Evolutionary conservation across 2,329 filamentous ascomycete genomes (phyloP).

Genomic region (Lithohypha guttulata): DNA sequence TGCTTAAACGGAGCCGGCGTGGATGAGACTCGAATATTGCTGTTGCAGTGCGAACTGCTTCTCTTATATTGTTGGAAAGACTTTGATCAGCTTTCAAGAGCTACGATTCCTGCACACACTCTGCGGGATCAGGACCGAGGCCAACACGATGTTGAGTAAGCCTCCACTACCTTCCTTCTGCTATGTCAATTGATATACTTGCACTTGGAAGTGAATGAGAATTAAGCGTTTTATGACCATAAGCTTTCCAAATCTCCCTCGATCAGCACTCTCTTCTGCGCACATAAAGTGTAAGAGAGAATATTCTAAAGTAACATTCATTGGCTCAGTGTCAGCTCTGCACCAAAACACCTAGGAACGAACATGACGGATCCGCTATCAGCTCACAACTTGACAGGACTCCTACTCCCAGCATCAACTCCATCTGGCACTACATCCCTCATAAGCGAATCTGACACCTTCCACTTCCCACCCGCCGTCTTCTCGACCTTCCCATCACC

Average conservation of each 20-base stretch:
- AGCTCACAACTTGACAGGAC: conserved; percentile 4
- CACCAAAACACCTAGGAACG: no score
- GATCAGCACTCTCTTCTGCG: no score
- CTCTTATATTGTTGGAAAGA: conserved; percentile 1
- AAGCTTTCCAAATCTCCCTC: no score
- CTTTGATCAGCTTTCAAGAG: neutral
- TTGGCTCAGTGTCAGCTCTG: no score
- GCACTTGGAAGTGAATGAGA: no score
- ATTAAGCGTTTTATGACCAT: no score
- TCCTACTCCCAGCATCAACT: neutral
- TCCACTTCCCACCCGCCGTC: conserved; percentile 16
- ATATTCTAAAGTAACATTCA: no score
- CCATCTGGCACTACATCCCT: conserved; percentile 3
- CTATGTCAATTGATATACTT: conserved; percentile 6
- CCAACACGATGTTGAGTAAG: neutral
- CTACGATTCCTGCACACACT: neutral
- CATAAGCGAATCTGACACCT: conserved; percentile 16
- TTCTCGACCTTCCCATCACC: conserved; percentile 56
- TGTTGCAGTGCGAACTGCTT: conserved; percentile 1
- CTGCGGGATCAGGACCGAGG: neutral
- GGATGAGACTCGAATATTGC: neutral
- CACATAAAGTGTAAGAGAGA: no score
- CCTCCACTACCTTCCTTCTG: neutral
- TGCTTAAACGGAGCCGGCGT: neutral
- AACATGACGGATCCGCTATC: no score